A percentile compares a stretch with the other conserved stretches of the same genome.
phyloP scores from a whole-genome alignment of 257 asterid species.

The Solanum pimpinellifolium region DNA sequence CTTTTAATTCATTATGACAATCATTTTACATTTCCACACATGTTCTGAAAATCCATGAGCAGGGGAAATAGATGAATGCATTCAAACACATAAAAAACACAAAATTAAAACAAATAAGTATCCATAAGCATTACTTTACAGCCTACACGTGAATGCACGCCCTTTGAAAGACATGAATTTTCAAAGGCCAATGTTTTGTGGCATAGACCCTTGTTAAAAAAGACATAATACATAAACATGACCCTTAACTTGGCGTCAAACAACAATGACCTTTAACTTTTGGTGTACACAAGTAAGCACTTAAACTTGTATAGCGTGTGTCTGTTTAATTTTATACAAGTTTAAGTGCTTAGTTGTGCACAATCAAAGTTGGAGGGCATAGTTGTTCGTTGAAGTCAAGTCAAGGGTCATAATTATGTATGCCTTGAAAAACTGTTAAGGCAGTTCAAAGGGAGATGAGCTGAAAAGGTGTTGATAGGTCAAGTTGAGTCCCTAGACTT shows the following conservation, averaged over 20 bases:
- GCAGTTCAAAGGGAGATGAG: background rate
- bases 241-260: no score
- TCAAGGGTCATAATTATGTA: no score
- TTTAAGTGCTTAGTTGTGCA: no score
- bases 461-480: background rate
- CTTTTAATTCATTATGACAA: background rate
- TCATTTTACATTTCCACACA: background rate
- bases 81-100: background rate
- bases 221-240: background rate
- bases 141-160: background rate
- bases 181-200: background rate
- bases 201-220: background rate
- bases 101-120: background rate
- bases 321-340: no score
- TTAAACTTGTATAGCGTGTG: no score
- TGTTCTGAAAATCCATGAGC: background rate
- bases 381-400: no score
- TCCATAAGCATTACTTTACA: background rate
- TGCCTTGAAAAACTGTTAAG: background rate
- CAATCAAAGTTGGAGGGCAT: no score
- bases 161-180: background rate
- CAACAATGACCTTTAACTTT: no score
- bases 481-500: background rate
- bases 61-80: background rate
- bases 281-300: no score